Conservation (phyloP, 129 eudicot genomes). For the Rutidosis leptorrhynchoides region DNA sequence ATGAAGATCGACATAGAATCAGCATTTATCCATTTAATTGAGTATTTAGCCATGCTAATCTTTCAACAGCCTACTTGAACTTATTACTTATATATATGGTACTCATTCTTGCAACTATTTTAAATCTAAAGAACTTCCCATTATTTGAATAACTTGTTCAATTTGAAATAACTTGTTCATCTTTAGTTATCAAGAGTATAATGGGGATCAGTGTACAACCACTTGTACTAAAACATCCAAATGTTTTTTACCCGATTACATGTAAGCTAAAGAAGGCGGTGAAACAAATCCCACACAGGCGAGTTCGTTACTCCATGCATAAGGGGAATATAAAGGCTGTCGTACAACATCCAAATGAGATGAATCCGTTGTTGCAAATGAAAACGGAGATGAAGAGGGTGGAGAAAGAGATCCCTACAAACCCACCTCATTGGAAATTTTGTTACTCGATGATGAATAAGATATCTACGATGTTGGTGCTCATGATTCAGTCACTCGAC, state of each 20-base stretch:
- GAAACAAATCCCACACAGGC: background rate
- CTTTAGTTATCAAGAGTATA: no score
- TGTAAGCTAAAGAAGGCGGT: background rate
- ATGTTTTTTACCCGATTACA: background rate
- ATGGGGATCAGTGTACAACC: background rate
- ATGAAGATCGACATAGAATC: no score
- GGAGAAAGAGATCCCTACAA: constrained; percentile 70
- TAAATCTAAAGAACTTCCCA: no score
- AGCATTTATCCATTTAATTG: no score
- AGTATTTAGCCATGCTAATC: no score
- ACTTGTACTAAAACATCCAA: background rate
- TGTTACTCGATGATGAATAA: constrained; percentile 80
- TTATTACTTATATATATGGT: no score
- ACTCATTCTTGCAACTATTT: no score
- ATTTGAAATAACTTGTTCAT: no score
- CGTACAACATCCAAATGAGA: constrained; percentile 73
- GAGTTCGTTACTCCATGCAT: background rate
- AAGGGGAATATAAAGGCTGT: constrained; percentile 69
- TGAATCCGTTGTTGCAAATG: constrained; percentile 70
- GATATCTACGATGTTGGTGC: constrained; percentile 73
- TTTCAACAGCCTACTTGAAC: no score
- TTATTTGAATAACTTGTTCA: no score
- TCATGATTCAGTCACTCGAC: constrained; percentile 73
- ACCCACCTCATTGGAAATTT: constrained; percentile 86
- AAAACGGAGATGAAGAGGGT: constrained; percentile 60